Evolutionary conservation across 768 basidiomycete species (phyloP).

Genomic region (Amanita molliuscula): DNA sequence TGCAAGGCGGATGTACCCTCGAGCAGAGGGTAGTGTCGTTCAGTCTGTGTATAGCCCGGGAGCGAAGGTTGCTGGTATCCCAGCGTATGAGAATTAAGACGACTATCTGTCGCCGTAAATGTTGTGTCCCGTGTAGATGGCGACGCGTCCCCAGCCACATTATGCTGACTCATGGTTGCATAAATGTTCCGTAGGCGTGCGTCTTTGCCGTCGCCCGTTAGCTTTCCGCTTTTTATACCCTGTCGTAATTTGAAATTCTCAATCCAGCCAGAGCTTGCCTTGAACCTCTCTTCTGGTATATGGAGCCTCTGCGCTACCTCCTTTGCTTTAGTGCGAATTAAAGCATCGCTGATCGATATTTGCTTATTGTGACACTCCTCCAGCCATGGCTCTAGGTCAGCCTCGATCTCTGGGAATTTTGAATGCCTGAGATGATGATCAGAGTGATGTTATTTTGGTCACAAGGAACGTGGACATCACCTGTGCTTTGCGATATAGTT

Average conservation of each 20-base stretch:
- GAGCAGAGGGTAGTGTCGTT: not conserved
- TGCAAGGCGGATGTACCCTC: not conserved
- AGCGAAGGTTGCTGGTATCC: not conserved
- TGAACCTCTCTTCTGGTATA: slow-evolving; percentile 67
- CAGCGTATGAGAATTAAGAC: not conserved
- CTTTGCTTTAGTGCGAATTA: slow-evolving; percentile 55
- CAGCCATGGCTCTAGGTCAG: slow-evolving; percentile 50
- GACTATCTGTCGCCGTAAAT: not conserved
- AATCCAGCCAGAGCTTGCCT: slow-evolving; percentile 87
- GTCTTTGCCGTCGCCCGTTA: slow-evolving; percentile 24
- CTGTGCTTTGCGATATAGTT: slow-evolving; percentile 60
- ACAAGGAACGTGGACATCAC: slow-evolving; percentile 21
- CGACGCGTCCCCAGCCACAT: not conserved
- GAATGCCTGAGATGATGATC: slow-evolving; percentile 40
- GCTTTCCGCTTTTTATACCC: slow-evolving; percentile 60
- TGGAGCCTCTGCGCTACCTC: slow-evolving; percentile 47
- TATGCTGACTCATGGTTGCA: not conserved
- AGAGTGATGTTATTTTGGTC: not conserved
- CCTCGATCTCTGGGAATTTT: slow-evolving; percentile 75
- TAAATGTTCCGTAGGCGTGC: not conserved
- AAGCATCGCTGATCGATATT: slow-evolving; percentile 50
- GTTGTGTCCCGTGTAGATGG: not conserved
- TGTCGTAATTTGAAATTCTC: slow-evolving; percentile 86
- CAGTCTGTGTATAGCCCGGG: not conserved
- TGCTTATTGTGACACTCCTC: slow-evolving; percentile 36